Percentiles rank a stretch among this genome's conserved stretches.
phyloP scores from a whole-genome alignment of 2,329 filamentous ascomycete species.

The Beauveria sp. region DNA sequence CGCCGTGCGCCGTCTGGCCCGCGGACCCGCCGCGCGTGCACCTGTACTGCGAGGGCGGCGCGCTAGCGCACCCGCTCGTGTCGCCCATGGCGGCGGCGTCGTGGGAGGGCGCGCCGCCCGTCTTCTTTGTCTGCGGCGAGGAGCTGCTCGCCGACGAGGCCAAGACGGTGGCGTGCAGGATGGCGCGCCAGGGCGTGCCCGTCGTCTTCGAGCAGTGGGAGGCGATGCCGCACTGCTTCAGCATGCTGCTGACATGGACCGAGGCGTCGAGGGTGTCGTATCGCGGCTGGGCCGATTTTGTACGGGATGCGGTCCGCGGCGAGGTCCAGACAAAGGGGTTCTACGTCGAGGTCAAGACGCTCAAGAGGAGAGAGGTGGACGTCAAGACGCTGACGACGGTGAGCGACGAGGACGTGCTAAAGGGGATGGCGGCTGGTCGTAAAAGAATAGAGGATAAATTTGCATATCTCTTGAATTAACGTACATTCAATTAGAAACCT shows the following conservation, averaged over 20 bases:
- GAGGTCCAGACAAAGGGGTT: slow-evolving; percentile 29
- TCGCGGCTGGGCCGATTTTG: slow-evolving; percentile 44
- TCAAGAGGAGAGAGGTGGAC: slow-evolving; percentile 34
- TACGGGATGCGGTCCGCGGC: slow-evolving; percentile 27
- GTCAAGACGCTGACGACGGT: slow-evolving; percentile 28
- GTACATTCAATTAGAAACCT: not conserved
- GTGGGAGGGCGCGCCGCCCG: slow-evolving; percentile 52
- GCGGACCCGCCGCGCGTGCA: slow-evolving; percentile 37
- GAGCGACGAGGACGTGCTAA: slow-evolving; percentile 29
- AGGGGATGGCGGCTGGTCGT: slow-evolving; percentile 20
- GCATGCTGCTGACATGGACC: slow-evolving; percentile 38
- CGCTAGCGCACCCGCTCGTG: slow-evolving; percentile 54
- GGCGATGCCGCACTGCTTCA: slow-evolving; percentile 66
- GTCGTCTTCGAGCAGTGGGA: slow-evolving; percentile 61
- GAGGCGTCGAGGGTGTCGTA: slow-evolving; percentile 39
- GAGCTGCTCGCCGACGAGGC: slow-evolving; percentile 61
- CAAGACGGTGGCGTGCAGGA: slow-evolving; percentile 43
- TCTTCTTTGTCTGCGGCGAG: slow-evolving; percentile 56
- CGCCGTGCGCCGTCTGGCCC: slow-evolving; percentile 44
- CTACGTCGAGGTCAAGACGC: slow-evolving; percentile 38
- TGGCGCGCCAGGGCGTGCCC: slow-evolving; percentile 43
- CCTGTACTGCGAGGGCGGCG: slow-evolving; percentile 39
- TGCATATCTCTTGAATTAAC: not conserved
- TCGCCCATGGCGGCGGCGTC: slow-evolving; percentile 44
- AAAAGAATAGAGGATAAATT: not conserved